A percentile compares a stretch with the other conserved stretches of the same genome.
Evolutionary conservation across 305 asterid genomes (phyloP).

Genomic region (Fraxinus xanthoxyloides): DNA sequence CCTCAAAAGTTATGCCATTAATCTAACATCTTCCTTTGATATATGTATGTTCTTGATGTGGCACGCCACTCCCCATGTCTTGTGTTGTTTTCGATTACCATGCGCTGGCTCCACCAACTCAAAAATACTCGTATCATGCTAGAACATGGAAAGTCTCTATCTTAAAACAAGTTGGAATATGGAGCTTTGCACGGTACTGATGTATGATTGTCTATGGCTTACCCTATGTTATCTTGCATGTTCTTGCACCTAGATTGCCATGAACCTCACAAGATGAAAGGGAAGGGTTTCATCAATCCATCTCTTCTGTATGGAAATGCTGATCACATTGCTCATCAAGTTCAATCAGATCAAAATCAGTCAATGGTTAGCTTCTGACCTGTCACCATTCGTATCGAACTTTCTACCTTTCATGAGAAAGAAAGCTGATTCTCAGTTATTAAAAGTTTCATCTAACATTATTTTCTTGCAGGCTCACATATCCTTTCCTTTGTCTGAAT

Average conservation of each 20-base stretch:
- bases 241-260: conserved; percentile 28
- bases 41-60: neutral
- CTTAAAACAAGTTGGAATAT: conserved; percentile 2
- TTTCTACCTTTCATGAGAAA: neutral
- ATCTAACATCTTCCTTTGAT: neutral
- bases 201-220: neutral
- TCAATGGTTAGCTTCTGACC: conserved; percentile 42
- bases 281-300: conserved; percentile 33
- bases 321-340: conserved; percentile 43
- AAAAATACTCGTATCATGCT: neutral
- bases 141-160: neutral
- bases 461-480: conserved; percentile 45
- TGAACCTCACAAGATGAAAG: conserved; percentile 31
- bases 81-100: neutral
- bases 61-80: neutral
- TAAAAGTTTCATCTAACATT: neutral
- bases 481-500: conserved; percentile 48
- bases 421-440: conserved; percentile 1
- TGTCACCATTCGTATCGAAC: neutral
- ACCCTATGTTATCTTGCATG: conserved; percentile 1
- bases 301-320: conserved; percentile 29
- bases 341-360: conserved; percentile 41
- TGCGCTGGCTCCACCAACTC: neutral
- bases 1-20: neutral
- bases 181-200: neutral